Evolutionary conservation across 2,329 filamentous ascomycete genomes (phyloP), one percentile per base, ranked within the genome.

Genomic region (Arachnomyces sp.): DNA sequence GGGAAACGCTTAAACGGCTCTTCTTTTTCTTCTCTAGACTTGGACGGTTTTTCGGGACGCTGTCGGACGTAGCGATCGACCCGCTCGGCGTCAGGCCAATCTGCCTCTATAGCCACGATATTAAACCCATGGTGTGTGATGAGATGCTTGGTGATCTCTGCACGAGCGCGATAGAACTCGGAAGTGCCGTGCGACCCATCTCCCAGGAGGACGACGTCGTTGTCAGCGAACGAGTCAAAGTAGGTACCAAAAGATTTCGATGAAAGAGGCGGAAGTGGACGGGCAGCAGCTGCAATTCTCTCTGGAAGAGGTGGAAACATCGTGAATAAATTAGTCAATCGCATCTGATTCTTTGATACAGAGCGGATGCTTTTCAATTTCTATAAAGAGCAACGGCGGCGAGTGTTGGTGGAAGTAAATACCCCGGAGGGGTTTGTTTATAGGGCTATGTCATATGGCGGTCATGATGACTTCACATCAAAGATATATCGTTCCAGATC

Each of bases 131-230:
- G 71, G 30, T 68, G 49, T 5, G 63, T 45, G 44, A 75, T 70
- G 16, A 75, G 57, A 33, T 65, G 63, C 44, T 72, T 68, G 2
- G 72, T 75, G 35, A 75, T 71, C 30, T 67, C 66, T 12, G 71
- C 69, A 11, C 73, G 67, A 3, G 70, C 71, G 18, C 56, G 44
- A 49, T 76, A 76, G 60, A 75, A 75, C 42, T 75, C 72, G 1
- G 72, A 75, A 3, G 73, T 75, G 18, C 72, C 73, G 52, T 75
- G 73, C 43, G 65, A 71, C 28, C 60, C 66, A 46, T 71, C 68
- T 1, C 67, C 68, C 7, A 72, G 56, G 4, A 71, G 60, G 15
- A 70, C 60, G 13, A 72, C 52, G 25, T 61, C 60, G 35, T 60
- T 63, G 14, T 56, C 51, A 3, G 54, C 62, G 44, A 64, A 67